These are phyloP conservation scores for Cladosporium sp. DNA, from an alignment of 2,329 filamentous ascomycete species.

Conservation along the genomic window DNA sequence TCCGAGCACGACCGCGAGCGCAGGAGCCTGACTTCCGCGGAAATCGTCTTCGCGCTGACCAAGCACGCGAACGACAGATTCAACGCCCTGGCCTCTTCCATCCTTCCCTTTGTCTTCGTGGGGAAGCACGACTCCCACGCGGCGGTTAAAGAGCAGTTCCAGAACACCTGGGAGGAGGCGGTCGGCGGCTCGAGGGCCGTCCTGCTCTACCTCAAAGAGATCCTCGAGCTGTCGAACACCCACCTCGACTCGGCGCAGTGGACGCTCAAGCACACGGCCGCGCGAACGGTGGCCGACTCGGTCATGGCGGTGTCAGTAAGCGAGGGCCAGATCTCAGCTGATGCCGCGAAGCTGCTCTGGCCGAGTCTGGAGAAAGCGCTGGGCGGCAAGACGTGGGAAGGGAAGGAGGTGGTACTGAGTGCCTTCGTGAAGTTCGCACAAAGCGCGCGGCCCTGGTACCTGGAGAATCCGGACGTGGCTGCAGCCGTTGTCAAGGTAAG, in stretches of 20 bases:
- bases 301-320: slow-evolving; percentile 52
- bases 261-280: slow-evolving; percentile 83
- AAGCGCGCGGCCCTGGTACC: slow-evolving; percentile 54
- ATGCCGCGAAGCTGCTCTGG: slow-evolving; percentile 54
- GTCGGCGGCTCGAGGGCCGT: slow-evolving; percentile 80
- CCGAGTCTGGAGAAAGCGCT: slow-evolving; percentile 75
- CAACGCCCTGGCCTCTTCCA: slow-evolving; percentile 62
- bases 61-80: slow-evolving; percentile 89
- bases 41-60: slow-evolving; percentile 74
- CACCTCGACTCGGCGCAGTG: slow-evolving; percentile 77
- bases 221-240: slow-evolving; percentile 59
- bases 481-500: slow-evolving; percentile 61
- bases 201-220: slow-evolving; percentile 76
- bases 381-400: slow-evolving; percentile 83
- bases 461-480: slow-evolving; percentile 52
- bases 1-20: slow-evolving; percentile 63
- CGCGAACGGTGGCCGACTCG: slow-evolving; percentile 70
- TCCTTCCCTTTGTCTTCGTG: slow-evolving; percentile 83
- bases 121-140: slow-evolving; percentile 79
- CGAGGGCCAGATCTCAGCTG: slow-evolving; percentile 50
- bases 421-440: slow-evolving; percentile 73
- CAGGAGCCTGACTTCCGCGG: slow-evolving; percentile 64
- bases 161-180: slow-evolving; percentile 83
- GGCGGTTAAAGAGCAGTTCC: slow-evolving; percentile 71
- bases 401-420: slow-evolving; percentile 78